Evolutionary conservation across 202 grass and related monocot species (phyloP), one percentile per base, ranked within the genome.

Genomic region (Zoysia matrella): DNA sequence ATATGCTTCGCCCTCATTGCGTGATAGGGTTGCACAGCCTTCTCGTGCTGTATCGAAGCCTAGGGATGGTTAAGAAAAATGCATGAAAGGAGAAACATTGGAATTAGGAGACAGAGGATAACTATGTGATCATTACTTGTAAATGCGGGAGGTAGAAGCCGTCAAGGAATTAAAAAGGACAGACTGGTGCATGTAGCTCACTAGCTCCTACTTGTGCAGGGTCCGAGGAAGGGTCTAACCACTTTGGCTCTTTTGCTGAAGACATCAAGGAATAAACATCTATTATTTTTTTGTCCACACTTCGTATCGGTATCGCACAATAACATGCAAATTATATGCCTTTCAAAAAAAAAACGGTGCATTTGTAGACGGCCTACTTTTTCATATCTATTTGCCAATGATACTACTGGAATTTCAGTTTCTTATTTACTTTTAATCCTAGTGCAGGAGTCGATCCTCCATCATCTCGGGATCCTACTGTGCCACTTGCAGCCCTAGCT

Each of bases 361-460:
- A 71, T 48, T 71, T 71, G 13, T 84, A 76, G 41, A 62, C 50
- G 60, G 11, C 65, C 48, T 22, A 55, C 42, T 45, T n/a, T 74
- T 56, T 49, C 0, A 30, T 58, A 84, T 81, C 44, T 81, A 14
- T 60, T 77, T 65, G 58, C 40, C 18, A n/a, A 46, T 82, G 36
- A 46, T 53, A 15, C 22, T 64, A 49, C 69, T 65, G 22, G 15
- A 75, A 57, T 69, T 60, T 64, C 56, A 72, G 15, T 78, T 75
- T 83, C 81, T 85, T 85, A 88, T 87, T 91, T 88, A 54, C 36
- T 83, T 89, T 83, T 91, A 74, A 80, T 87, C 87, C 92, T 90
- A 91, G 77, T 92, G 85, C 96, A 99, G 93, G 91, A 84, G 91
- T 90, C 83, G 91, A 99, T 79, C 54, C 91, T 94, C 89, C 88